A percentile compares a stretch with the other conserved stretches of the same genome.
phyloP scores from a whole-genome alignment of 1,139 yeast genomes.

The Hyphopichia buzzinii region DNA sequence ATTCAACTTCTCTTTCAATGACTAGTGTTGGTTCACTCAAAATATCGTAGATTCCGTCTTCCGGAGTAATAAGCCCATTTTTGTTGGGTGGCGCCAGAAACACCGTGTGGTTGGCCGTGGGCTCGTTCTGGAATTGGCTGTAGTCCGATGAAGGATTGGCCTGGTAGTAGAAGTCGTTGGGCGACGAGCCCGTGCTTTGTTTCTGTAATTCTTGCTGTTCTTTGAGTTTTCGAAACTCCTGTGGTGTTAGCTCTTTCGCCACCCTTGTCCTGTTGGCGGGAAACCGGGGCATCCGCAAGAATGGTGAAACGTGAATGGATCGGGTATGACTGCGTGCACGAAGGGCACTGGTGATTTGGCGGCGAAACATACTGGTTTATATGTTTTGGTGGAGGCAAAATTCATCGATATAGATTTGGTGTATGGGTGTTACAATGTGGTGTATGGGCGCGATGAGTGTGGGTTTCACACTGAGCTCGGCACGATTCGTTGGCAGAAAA shows the following conservation, averaged over 20 bases:
- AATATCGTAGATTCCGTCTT: conserved; percentile 56
- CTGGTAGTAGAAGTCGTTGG: conserved; percentile 27
- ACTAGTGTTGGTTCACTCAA: conserved; percentile 79
- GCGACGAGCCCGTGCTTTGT: conserved; percentile 9
- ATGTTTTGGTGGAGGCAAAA: neutral
- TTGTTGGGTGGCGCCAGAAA: conserved; percentile 38
- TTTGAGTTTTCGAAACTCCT: conserved; percentile 29
- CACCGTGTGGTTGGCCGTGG: conserved; percentile 28
- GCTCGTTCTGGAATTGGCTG: conserved; percentile 15
- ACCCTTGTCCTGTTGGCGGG: conserved; percentile 23
- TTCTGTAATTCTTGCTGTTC: conserved; percentile 17
- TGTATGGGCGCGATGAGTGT: no score
- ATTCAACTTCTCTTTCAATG: conserved; percentile 82
- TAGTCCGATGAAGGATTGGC: conserved; percentile 26
- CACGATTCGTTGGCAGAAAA: no score
- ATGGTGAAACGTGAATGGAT: neutral
- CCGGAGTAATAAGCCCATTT: conserved; percentile 48
- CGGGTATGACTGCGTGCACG: conserved; percentile 1
- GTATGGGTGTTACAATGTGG: no score
- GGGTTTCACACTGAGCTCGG: no score
- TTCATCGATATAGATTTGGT: no score
- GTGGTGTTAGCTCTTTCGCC: conserved; percentile 38
- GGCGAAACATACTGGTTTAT: neutral
- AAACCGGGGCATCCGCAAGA: neutral
- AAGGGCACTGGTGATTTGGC: neutral